phyloP scores from a whole-genome alignment of 352 stramenopile species.

The Phytophthora fragariae region DNA sequence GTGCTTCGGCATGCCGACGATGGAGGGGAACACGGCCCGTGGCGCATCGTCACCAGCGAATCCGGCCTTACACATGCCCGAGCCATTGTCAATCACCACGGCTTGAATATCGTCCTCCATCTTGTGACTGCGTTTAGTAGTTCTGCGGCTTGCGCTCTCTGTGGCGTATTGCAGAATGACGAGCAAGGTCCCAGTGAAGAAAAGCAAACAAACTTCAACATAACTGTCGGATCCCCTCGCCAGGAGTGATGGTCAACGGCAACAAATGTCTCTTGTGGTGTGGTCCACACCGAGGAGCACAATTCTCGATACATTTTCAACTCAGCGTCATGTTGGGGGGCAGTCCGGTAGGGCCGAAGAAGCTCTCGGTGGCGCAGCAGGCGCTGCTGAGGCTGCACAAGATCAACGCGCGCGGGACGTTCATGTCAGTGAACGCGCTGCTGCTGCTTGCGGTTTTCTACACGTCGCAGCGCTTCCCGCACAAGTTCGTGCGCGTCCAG shows the following conservation, averaged over 20 bases:
- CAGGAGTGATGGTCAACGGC: constrained; percentile 2
- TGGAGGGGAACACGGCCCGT: constrained; percentile 74
- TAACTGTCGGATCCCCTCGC: constrained; percentile 28
- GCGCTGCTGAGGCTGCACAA: constrained; percentile 58
- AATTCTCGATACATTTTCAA: not conserved
- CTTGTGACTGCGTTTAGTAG: not conserved
- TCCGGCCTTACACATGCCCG: constrained; percentile 72
- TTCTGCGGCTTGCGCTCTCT: constrained; percentile 2
- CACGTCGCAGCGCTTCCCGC: constrained; percentile 57
- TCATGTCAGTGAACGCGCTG: constrained; percentile 57
- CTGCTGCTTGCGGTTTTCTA: constrained; percentile 67
- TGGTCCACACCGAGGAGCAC: not conserved
- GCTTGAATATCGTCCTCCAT: constrained; percentile 61
- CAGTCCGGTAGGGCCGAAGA: constrained; percentile 17
- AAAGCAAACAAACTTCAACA: constrained; percentile 17
- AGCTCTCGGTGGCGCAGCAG: constrained; percentile 48
- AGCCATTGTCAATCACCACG: constrained; percentile 60
- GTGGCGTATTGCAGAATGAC: constrained; percentile 22
- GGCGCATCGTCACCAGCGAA: constrained; percentile 80
- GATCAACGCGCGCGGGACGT: constrained; percentile 49
- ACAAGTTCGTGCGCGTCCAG: constrained; percentile 77
- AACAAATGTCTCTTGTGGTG: not conserved
- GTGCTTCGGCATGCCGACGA: constrained; percentile 93
- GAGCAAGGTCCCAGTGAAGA: not conserved
- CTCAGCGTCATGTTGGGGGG: constrained; percentile 22